Base-by-base conservation (phyloP, 805 yeast species). In the Candida caryicola region DNA sequence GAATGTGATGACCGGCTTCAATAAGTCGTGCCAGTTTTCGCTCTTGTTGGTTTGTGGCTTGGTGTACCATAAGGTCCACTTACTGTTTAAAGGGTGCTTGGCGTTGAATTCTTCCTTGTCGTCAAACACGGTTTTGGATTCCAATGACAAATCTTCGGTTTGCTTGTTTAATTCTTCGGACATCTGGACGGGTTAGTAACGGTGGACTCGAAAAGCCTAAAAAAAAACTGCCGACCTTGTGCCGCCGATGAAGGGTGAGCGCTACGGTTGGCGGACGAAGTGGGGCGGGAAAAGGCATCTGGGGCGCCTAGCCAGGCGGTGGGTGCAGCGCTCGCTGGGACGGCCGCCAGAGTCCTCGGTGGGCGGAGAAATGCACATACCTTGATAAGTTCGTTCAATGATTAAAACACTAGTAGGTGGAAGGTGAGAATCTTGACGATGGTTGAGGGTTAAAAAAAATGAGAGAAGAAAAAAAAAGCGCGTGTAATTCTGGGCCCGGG, bases 31-130 rank as follows among this genome's bases (percentile, higher is more conserved):
- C 98, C 98, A 91, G 55, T 87, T 80, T 68, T 88, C 95, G 49
- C 71, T 71, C 49, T 72, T 74, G 57, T 81, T 85, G 44, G 81
- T 79, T 44, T 87, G 82, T 45, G 99, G 98, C 71, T 89, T 89
- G 43, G 95, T 86, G 76, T 88, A 93, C 99, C 99, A 91, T 58
- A 91, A 77, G 16, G 98, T 88, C 97, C 96, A 91, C 65, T 77
- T 79, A 57, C 83, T 77, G 67, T 86, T 83, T 55, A 91, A 80
- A 36, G 97, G 96, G 64, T 93, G 99, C 60, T 82, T 82, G 43
- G 82, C 85, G 43, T 74, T 76, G 64, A 85, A 82, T 49, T 79
- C 81, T 51, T 77, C 79, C 54, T 74, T 69, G 50, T 71, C 70
- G 55, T 77, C 74, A 51, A 82, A 74, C 39, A 79, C 80, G 33